Conservation (phyloP, 345 rosid species). For the Theobroma cacao region DNA sequence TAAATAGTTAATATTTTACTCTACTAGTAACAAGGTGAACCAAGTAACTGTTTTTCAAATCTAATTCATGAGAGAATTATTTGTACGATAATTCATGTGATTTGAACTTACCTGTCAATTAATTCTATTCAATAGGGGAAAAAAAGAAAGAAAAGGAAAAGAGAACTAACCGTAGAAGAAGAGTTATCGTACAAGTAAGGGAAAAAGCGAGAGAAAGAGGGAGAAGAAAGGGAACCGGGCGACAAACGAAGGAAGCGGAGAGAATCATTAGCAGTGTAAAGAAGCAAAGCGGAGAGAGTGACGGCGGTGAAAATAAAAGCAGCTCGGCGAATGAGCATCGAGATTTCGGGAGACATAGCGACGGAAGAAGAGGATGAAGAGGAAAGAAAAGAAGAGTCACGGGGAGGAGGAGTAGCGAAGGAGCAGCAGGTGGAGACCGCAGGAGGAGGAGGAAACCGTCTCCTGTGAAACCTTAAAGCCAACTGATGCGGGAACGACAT, state of each 20-base stretch:
- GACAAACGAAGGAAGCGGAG: slow-evolving; percentile 20
- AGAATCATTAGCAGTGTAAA: slow-evolving; percentile 32
- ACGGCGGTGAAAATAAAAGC: slow-evolving; percentile 21
- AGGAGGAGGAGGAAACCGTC: neutral
- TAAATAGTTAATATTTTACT: neutral
- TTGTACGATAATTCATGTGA: neutral
- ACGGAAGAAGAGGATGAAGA: neutral
- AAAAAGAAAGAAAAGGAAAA: neutral
- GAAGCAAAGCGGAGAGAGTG: slow-evolving; percentile 27
- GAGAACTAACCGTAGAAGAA: slow-evolving; percentile 6
- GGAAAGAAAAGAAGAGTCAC: neutral
- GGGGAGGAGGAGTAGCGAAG: neutral
- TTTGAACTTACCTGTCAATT: neutral
- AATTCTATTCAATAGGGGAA: neutral
- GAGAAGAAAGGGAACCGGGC: slow-evolving; percentile 10
- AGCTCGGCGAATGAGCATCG: slow-evolving; percentile 20
- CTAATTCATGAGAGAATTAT: neutral
- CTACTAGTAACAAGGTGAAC: neutral
- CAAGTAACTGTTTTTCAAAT: neutral
- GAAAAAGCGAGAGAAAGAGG: slow-evolving; percentile 21
- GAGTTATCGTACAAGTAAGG: slow-evolving; percentile 13
- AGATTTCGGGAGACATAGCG: slow-evolving; percentile 14
- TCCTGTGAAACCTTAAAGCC: slow-evolving; percentile 14
- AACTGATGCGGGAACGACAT: slow-evolving; percentile 23
- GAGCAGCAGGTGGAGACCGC: neutral